Evolutionary conservation across 2,329 filamentous ascomycete species (phyloP), one percentile per base, ranked within the genome.

Genomic region (Penicillium occitanis): DNA sequence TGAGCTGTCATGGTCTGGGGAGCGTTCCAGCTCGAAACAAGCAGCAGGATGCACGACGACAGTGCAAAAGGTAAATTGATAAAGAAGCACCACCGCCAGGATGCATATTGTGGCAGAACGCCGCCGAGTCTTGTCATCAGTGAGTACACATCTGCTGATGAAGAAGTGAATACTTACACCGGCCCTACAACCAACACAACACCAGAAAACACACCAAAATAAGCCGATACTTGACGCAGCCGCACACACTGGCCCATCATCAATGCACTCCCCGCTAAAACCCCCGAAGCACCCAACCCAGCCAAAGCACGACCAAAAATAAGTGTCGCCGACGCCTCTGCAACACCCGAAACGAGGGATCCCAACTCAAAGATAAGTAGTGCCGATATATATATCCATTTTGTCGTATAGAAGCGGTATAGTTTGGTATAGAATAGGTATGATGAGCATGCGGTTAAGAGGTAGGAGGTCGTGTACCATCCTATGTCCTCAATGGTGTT

Each of bases 1-100:
- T 8, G 3, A 5, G 44, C 66, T 57, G 19, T 71, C 65, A 35
- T 33, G 37, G 10, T 55, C 30, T 3, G 17, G 1, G 51, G 51
- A 19, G 28, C n/a, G 8, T 22, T n/a, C 51, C 51, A 55, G 30
- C 10, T 55, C 28, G 69, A 72, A 50, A 75, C 67, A 33, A 73
- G n/a, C 17, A 76, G 55, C 14, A 73, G 53, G 13, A 70, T n/a
- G 6, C 68, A 67, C 2, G 71, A 68, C 1, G 71, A 48, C 2
- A 64, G 70, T 1, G 75, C 74, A 40, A 86, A 79, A 0, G 84
- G 84, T 1, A 86, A 74, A 68, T 87, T 86, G 72, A 86, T 84
- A 65, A 81, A 84, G 73, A 83, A 83, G 68, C 75, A 84, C 81
- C 81, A 83, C 11, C 82, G 71, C 81, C 82, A 83, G 17, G 79